Conservation (phyloP, 495 filamentous ascomycete species). For the Aspergillus leporis region DNA sequence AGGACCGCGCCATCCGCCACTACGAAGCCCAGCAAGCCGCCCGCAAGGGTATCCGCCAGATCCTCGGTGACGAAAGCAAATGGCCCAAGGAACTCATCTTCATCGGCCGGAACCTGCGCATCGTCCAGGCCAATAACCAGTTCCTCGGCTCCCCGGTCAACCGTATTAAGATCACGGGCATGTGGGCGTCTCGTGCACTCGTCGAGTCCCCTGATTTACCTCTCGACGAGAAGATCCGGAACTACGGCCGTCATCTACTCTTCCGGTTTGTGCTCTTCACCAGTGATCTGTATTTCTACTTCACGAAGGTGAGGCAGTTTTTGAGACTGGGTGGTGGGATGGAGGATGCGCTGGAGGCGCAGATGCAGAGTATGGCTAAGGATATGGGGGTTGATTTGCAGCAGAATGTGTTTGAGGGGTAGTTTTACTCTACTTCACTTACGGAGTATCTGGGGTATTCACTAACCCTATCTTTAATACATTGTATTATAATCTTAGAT, state of each 20-base stretch:
- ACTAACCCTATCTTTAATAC: too few relatives aligned
- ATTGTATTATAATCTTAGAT: neutral
- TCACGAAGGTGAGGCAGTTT: slow-evolving; percentile 71
- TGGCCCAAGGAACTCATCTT: slow-evolving; percentile 95
- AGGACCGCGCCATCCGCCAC: slow-evolving; percentile 54
- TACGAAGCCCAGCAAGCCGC: slow-evolving; percentile 86
- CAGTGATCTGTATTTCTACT: slow-evolving; percentile 83
- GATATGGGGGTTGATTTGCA: slow-evolving; percentile 90
- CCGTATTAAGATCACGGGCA: slow-evolving; percentile 88
- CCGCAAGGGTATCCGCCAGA: slow-evolving; percentile 78
- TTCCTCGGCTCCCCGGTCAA: slow-evolving; percentile 93
- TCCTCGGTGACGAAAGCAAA: slow-evolving; percentile 85
- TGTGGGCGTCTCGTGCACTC: slow-evolving; percentile 80
- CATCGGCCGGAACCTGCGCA: slow-evolving; percentile 91
- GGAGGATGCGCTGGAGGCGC: slow-evolving; percentile 89
- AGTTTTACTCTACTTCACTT: too few relatives aligned
- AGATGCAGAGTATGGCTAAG: slow-evolving; percentile 83
- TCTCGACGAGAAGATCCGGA: slow-evolving; percentile 54
- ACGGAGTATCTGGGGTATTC: too few relatives aligned
- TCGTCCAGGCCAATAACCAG: slow-evolving; percentile 81
- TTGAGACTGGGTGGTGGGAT: slow-evolving; percentile 77
- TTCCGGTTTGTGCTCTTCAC: slow-evolving; percentile 77
- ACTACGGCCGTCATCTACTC: slow-evolving; percentile 67
- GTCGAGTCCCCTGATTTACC: slow-evolving; percentile 66
- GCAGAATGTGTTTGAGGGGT: slow-evolving; percentile 87